A percentile compares a stretch with the other conserved stretches of the same genome.
Conservation (phyloP, 2,329 filamentous ascomycete species). For the Aspergillus ibericus region DNA sequence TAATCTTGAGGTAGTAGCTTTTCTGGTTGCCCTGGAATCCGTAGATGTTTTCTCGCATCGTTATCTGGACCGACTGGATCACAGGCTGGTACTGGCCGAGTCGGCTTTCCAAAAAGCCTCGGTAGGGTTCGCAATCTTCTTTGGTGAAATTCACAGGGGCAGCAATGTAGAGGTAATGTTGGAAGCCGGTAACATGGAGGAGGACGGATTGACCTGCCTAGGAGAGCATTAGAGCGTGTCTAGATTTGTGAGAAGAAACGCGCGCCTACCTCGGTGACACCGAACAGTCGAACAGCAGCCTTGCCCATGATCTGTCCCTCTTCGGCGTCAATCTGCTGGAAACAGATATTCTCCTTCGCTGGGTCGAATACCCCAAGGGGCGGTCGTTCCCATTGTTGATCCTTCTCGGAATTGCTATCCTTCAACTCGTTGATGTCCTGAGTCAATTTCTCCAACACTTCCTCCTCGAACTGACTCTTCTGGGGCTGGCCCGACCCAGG, state of each 20-base stretch:
- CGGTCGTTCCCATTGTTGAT: slow-evolving; percentile 84
- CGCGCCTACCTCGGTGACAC: slow-evolving; percentile 71
- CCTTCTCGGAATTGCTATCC: slow-evolving; percentile 83
- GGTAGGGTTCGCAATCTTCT: slow-evolving; percentile 75
- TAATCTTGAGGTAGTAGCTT: slow-evolving; percentile 90
- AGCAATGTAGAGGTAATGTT: slow-evolving; percentile 92
- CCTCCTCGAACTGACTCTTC: slow-evolving; percentile 90
- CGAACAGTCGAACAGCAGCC: slow-evolving; percentile 85
- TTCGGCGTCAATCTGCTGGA: slow-evolving; percentile 94
- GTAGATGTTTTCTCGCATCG: slow-evolving; percentile 86
- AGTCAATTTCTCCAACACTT: slow-evolving; percentile 92
- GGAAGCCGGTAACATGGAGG: slow-evolving; percentile 91
- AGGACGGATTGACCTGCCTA: slow-evolving; percentile 82
- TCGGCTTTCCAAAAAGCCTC: slow-evolving; percentile 75
- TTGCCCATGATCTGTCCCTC: slow-evolving; percentile 78
- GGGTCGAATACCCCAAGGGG: slow-evolving; percentile 62
- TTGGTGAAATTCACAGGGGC: slow-evolving; percentile 80
- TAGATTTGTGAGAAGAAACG: neutral
- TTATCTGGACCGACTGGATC: slow-evolving; percentile 78
- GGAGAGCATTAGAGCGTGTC: slow-evolving; percentile 12
- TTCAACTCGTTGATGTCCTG: slow-evolving; percentile 88
- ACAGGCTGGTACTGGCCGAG: slow-evolving; percentile 70
- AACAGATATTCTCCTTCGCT: slow-evolving; percentile 69
- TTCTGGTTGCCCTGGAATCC: slow-evolving; percentile 92
- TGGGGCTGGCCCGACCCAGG: slow-evolving; percentile 64